Conservation (phyloP, 2,329 filamentous ascomycete genomes). For the Xylariaceae sp. region DNA sequence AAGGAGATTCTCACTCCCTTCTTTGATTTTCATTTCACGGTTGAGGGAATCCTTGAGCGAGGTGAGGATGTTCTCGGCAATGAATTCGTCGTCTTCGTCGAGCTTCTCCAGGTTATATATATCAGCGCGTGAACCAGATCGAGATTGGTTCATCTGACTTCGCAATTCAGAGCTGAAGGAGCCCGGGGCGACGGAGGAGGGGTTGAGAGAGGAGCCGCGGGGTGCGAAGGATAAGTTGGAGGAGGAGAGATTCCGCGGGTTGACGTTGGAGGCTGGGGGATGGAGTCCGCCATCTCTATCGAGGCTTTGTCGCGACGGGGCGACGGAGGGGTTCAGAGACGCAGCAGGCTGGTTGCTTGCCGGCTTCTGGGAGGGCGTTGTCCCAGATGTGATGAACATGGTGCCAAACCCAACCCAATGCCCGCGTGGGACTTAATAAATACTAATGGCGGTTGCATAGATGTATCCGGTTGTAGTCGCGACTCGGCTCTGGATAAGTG, state of each 20-base stretch:
- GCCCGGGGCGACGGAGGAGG: constrained; percentile 66
- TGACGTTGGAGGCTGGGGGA: constrained; percentile 37
- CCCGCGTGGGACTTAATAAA: constrained; percentile 26
- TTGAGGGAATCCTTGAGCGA: constrained; percentile 80
- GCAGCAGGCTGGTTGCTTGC: constrained; percentile 40
- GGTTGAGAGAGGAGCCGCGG: constrained; percentile 65
- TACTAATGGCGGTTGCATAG: constrained; percentile 21
- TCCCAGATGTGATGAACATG: constrained; percentile 49
- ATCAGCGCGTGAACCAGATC: constrained; percentile 57
- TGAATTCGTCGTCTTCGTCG: constrained; percentile 57
- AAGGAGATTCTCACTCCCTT: constrained; percentile 94
- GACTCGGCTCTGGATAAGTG: no score
- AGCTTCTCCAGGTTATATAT: constrained; percentile 51
- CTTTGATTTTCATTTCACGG: constrained; percentile 96
- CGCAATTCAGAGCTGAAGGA: constrained; percentile 89
- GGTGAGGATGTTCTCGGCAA: constrained; percentile 68
- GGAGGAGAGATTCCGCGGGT: constrained; percentile 46
- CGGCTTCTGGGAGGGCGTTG: constrained; percentile 52
- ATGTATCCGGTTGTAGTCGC: no score
- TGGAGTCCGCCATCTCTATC: constrained; percentile 55
- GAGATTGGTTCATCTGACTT: constrained; percentile 63
- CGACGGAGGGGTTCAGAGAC: constrained; percentile 35
- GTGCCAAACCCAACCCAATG: constrained; percentile 32
- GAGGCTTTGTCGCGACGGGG: constrained; percentile 43
- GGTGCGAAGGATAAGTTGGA: constrained; percentile 60